Percentiles rank a stretch among this genome's conserved stretches.
Conservation (phyloP, 2,329 filamentous ascomycete species). For the Verticillium albo-atrum region DNA sequence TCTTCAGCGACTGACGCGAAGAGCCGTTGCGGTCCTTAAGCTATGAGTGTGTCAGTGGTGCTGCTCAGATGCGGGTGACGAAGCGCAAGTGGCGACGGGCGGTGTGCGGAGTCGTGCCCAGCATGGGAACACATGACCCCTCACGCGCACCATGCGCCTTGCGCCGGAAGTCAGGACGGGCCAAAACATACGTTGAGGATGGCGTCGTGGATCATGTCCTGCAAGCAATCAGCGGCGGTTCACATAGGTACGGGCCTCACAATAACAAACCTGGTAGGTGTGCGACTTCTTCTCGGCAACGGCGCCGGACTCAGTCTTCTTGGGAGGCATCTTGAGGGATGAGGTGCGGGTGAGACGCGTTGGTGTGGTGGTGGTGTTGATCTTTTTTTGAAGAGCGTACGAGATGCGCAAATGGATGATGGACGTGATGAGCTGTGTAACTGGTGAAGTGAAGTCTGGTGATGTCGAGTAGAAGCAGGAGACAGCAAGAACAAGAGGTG, state of each 20-base stretch:
- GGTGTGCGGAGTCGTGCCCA: background rate
- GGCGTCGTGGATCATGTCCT: slow-evolving; percentile 62
- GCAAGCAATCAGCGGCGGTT: slow-evolving; percentile 27
- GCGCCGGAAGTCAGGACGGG: slow-evolving; percentile 30
- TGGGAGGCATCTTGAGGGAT: slow-evolving; percentile 50
- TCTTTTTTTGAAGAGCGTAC: slow-evolving; percentile 9
- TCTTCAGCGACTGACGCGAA: slow-evolving; percentile 58
- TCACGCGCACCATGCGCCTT: slow-evolving; percentile 16
- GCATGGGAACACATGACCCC: slow-evolving; percentile 5
- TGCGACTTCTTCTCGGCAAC: slow-evolving; percentile 38
- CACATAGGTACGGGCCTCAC: slow-evolving; percentile 9
- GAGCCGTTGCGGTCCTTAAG: slow-evolving; percentile 61
- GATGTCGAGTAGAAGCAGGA: slow-evolving; percentile 16
- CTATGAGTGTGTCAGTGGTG: slow-evolving; percentile 24
- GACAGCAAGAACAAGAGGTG: slow-evolving; percentile 26
- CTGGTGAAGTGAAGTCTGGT: slow-evolving; percentile 16
- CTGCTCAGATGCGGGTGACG: slow-evolving; percentile 31
- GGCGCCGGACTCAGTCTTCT: slow-evolving; percentile 44
- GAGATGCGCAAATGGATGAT: slow-evolving; percentile 10
- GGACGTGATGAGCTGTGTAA: slow-evolving; percentile 19
- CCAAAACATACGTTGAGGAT: slow-evolving; percentile 52
- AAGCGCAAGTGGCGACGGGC: slow-evolving; percentile 12
- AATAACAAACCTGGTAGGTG: slow-evolving; percentile 53
- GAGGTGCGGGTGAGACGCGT: slow-evolving; percentile 20
- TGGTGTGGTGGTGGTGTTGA: slow-evolving; percentile 14